phyloP scores from a whole-genome alignment of 2,329 filamentous ascomycete genomes.

The Cadophora malorum region DNA sequence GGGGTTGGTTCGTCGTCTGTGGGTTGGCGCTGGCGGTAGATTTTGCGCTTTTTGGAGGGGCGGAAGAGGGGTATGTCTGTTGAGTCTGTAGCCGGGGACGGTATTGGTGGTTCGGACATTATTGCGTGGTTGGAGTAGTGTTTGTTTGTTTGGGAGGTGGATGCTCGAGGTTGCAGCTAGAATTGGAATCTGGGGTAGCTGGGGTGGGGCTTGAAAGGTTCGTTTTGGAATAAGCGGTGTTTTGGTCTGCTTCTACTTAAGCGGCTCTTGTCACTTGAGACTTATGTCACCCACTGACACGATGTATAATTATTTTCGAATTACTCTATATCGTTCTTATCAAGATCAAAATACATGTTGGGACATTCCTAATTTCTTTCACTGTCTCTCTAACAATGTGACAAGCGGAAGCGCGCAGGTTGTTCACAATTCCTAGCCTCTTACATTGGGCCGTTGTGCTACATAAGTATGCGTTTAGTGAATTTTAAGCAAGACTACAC shows the following conservation, averaged over 20 bases:
- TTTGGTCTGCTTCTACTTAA: not conserved
- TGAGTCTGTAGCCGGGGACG: not conserved
- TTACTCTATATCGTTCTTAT: not conserved
- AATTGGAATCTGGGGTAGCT: constrained; percentile 11
- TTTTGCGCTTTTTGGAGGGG: constrained; percentile 64
- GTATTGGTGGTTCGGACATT: constrained; percentile 10
- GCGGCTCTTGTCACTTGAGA: not conserved
- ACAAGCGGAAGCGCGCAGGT: no score
- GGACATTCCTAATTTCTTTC: no score
- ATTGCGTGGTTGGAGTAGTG: not conserved
- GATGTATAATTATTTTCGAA: not conserved
- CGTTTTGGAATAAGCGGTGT: not conserved
- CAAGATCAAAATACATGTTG: no score
- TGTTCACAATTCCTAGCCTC: no score
- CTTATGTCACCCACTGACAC: not conserved
- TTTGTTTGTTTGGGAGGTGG: not conserved
- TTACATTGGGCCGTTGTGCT: no score
- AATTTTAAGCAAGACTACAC: no score
- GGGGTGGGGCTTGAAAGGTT: not conserved
- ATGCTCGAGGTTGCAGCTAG: not conserved
- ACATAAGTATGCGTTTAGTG: no score
- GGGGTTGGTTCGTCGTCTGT: constrained; percentile 40
- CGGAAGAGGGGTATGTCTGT: constrained; percentile 53
- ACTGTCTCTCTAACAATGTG: no score
- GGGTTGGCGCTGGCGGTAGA: constrained; percentile 58